Base-by-base conservation (phyloP, 768 basidiomycete species). In the Lactarius hatsudake region DNA sequence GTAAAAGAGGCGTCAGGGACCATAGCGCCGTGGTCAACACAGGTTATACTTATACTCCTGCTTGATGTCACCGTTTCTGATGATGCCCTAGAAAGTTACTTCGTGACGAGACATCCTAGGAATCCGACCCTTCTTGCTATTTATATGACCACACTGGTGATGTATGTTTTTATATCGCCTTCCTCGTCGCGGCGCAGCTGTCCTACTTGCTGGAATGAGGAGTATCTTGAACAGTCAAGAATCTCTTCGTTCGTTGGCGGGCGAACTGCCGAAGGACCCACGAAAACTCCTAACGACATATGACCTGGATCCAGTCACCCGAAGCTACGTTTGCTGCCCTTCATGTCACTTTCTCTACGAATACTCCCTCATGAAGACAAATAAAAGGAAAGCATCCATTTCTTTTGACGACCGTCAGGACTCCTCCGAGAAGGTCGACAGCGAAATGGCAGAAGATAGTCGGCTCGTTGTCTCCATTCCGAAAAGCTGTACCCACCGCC, bases 241-340 rank as follows among this genome's bases (percentile, higher is more conserved):
- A 9, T 58, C 56, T 28, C 56, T 58, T 58, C n/a, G 7, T 30
- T 59, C 59, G 13, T 45, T 45, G 43, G 43, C 20, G 1, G 10
- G 43, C 4, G 43, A 45, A 20, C 6, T 45, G 20, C 20, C 20
- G 10, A 45, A 20, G 10, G 43, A 45, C 20, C 43, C 20, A 20
- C 20, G 43, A 45, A 45, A 20, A 18, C 43, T 45, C 20, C 43
- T 45, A 12, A 13, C 3, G 10, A 45, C 9, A 9, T 45, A 45
- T 45, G 23, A 59, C 34, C 64, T 59, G 1, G 58, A 65, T 20
- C 64, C 64, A 10, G 26, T 36, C 12, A 65, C 58, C 17, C 53
- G 15, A 10, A n/a, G 30, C 43, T 60, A 65, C 32, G 56, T 59
- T 17, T 65, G 64, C 45, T 65, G 64, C 40, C 56, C 58, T 34